Base-by-base conservation (phyloP, 176 grass and related monocot genomes). In the Oryza longistaminata region DNA sequence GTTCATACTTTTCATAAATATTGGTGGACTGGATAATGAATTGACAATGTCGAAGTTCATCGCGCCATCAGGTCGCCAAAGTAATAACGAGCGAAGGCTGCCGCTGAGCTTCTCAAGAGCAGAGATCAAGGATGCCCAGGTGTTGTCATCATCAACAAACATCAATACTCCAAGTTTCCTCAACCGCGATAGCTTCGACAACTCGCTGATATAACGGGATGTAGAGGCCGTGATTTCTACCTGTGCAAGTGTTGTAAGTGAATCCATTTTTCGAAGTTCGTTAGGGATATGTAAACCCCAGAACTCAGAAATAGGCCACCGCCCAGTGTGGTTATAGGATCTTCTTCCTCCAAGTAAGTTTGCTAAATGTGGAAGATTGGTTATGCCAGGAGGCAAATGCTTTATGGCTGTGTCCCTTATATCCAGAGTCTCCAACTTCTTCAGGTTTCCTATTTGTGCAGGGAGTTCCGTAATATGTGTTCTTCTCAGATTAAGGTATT, bases 111-210 rank as follows among this genome's bases (percentile, higher is more conserved):
- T 64, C 52, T 6, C 70, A 81, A 85, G 49, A 21, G 39, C 70
- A 80, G 39, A 24, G 6, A 81, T 39, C 49, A 89, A 85, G 52
- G 82, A 85, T 69, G 17, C 14, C 82, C 88, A 85, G 6, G 34
- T 71, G 8, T 12, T 81, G 64, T 89, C 71, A 64, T 89, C 88
- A 13, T 89, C 77, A 76, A 85, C 65, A 76, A 89, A 85, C 77
- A 89, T 89, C 88, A 85, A 76, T 53, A 85, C 77, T 1, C 77
- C 82, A 70, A 89, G 71, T 72, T 85, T 89, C 40, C 22, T 81
- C 82, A 89, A 85, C 24, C 9, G 64, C 16, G 77, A 71, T 17
- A 89, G 17, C 2, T 85, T 89, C 0, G 76, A 71, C 22, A 89
- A 22, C 22, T 89, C 88, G 64, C 0, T 17, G 3, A 89, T 76